A percentile compares a stretch with the other conserved stretches of the same genome.
phyloP scores from a whole-genome alignment of 495 filamentous ascomycete genomes.

The Penicillium paxilli region DNA sequence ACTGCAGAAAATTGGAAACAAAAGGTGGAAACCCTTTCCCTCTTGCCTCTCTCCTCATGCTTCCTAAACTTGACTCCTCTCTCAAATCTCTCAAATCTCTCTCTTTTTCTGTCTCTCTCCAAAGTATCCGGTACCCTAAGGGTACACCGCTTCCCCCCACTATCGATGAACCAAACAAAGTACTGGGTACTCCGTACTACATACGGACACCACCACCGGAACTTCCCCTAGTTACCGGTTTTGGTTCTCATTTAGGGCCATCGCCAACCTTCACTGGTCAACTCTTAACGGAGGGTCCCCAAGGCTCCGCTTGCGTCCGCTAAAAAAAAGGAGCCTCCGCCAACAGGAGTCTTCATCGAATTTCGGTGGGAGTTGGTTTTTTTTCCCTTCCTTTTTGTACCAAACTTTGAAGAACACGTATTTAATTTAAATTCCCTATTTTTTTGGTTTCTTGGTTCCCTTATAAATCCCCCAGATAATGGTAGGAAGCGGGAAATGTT shows the following conservation, averaged over 20 bases:
- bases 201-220: not conserved
- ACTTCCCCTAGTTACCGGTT: not conserved
- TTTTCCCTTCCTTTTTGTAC: no score
- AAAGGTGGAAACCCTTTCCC: not conserved
- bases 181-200: not conserved
- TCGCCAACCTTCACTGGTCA: not conserved
- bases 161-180: not conserved
- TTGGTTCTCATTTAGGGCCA: not conserved
- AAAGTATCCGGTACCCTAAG: not conserved
- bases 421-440: constrained; percentile 1
- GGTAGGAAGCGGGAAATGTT: not conserved
- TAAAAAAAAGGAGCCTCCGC: not conserved
- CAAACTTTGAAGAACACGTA: constrained; percentile 18
- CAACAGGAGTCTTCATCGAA: constrained; percentile 2
- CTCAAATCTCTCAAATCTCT: no score
- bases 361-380: constrained; percentile 1
- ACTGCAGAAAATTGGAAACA: not conserved
- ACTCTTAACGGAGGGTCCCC: not conserved
- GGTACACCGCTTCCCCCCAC: constrained; percentile 12
- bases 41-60: not conserved
- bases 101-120: no score
- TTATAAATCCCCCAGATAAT: not conserved
- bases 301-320: not conserved
- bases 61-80: no score
- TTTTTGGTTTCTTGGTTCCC: not conserved